These are phyloP conservation scores for Trichosanthes cucumerina DNA, from an alignment of 306 rosid species.

Conservation along the genomic window DNA sequence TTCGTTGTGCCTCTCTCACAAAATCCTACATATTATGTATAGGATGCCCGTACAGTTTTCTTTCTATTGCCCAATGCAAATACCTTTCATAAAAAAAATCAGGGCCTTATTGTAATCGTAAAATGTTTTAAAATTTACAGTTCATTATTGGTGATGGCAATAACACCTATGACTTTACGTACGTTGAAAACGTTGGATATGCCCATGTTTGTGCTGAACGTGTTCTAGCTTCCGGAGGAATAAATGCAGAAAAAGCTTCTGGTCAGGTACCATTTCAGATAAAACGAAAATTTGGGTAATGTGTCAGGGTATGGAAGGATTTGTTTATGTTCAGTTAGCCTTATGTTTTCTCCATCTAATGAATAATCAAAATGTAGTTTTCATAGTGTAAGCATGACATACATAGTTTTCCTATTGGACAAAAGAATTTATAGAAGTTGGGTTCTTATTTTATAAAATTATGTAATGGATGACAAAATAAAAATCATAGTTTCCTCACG, in stretches of 20 bases:
- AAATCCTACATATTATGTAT: neutral
- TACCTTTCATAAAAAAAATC: neutral
- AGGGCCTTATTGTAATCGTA: neutral
- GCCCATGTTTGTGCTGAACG: conserved; percentile 88
- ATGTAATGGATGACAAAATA: neutral
- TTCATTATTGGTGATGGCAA: conserved; percentile 89
- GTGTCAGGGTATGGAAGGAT: neutral
- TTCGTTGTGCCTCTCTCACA: neutral
- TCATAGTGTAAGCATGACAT: neutral
- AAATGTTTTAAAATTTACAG: conserved; percentile 34
- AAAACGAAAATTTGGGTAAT: neutral
- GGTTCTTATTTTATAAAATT: neutral
- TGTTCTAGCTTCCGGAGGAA: conserved; percentile 67
- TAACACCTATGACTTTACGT: conserved; percentile 78
- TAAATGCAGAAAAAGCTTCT: conserved; percentile 63
- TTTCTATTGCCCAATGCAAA: neutral
- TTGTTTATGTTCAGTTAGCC: neutral
- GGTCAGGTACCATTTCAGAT: conserved; percentile 52
- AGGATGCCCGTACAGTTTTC: neutral
- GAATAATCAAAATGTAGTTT: neutral
- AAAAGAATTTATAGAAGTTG: neutral
- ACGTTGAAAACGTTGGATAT: conserved; percentile 93
- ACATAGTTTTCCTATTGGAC: neutral
- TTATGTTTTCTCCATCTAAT: neutral
- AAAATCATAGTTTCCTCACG: neutral